These are phyloP conservation scores for Monilinia vaccinii-corymbosi DNA, from an alignment of 2,329 filamentous ascomycete genomes.

Conservation along the genomic window DNA sequence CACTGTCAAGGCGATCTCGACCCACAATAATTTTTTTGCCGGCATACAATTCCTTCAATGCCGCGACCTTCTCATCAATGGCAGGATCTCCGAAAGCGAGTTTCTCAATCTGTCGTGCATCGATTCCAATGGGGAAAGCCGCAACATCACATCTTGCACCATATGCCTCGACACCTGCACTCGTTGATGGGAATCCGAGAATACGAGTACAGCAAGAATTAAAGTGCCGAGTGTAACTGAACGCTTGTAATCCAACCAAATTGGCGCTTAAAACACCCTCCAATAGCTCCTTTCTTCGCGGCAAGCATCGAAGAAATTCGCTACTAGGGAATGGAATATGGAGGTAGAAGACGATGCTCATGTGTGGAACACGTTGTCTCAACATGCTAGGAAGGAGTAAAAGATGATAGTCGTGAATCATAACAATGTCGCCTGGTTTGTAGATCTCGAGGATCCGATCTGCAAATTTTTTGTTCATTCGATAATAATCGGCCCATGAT, in stretches of 20 bases:
- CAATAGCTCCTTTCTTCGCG: constrained; percentile 79
- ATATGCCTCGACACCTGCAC: constrained; percentile 78
- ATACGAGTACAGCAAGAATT: constrained; percentile 88
- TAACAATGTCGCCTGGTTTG: constrained; percentile 83
- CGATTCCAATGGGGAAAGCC: constrained; percentile 91
- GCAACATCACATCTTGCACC: constrained; percentile 84
- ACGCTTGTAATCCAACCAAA: constrained; percentile 90
- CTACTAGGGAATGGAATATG: constrained; percentile 93
- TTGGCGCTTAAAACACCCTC: constrained; percentile 87
- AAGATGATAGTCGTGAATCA: constrained; percentile 92
- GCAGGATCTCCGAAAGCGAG: constrained; percentile 63
- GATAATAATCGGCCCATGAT: constrained; percentile 87
- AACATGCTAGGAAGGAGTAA: constrained; percentile 83
- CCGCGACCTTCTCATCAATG: constrained; percentile 61
- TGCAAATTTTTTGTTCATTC: constrained; percentile 87
- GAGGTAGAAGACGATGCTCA: constrained; percentile 91
- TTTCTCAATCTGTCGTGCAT: constrained; percentile 69
- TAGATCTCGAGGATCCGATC: constrained; percentile 82
- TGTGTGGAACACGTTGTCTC: constrained; percentile 74
- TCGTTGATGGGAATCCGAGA: constrained; percentile 80
- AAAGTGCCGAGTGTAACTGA: constrained; percentile 91
- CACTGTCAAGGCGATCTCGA: constrained; percentile 85
- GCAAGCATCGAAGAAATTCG: constrained; percentile 86
- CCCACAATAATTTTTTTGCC: constrained; percentile 94
- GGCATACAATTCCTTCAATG: constrained; percentile 68